Conservation (phyloP, 1,139 yeast species). For the Tardiomyces blankii region DNA sequence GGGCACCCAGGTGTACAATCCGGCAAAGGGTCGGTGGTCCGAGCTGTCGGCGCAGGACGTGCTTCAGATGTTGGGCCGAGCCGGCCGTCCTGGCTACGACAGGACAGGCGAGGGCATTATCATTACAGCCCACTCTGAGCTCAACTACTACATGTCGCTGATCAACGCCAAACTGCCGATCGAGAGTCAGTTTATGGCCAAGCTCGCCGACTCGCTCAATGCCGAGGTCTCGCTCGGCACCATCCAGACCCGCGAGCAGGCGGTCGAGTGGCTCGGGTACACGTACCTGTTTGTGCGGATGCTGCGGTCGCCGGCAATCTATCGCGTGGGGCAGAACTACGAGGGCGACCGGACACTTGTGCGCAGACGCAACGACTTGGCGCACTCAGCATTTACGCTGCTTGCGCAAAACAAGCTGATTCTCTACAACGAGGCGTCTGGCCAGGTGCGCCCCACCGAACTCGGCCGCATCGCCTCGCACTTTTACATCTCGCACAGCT, state of each 20-base stretch:
- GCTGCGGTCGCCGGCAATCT: conserved; percentile 60
- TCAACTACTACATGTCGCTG: conserved; percentile 80
- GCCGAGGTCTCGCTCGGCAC: conserved; percentile 81
- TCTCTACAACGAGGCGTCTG: conserved; percentile 43
- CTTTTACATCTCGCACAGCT: conserved; percentile 67
- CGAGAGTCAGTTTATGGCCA: conserved; percentile 73
- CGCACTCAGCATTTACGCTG: conserved; percentile 61
- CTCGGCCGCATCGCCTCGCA: conserved; percentile 80
- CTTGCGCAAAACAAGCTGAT: conserved; percentile 47
- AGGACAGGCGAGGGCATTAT: conserved; percentile 89
- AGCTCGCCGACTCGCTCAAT: conserved; percentile 63
- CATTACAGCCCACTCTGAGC: conserved; percentile 75
- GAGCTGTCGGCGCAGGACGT: conserved; percentile 91
- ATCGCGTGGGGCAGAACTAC: conserved; percentile 59
- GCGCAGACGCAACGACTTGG: conserved; percentile 52
- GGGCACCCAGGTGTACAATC: conserved; percentile 91
- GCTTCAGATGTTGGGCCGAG: conserved; percentile 89
- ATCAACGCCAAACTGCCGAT: conserved; percentile 86
- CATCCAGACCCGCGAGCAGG: conserved; percentile 50
- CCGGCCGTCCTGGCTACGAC: conserved; percentile 94
- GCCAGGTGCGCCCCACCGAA: conserved; percentile 50
- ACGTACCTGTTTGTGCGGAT: conserved; percentile 77
- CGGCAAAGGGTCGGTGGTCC: conserved; percentile 81
- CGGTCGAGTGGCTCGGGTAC: conserved; percentile 65
- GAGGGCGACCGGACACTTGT: conserved; percentile 38